Evolutionary conservation across 2,329 filamentous ascomycete genomes (phyloP), one percentile per base, ranked within the genome.

Genomic region (Elsinoe fawcettii): DNA sequence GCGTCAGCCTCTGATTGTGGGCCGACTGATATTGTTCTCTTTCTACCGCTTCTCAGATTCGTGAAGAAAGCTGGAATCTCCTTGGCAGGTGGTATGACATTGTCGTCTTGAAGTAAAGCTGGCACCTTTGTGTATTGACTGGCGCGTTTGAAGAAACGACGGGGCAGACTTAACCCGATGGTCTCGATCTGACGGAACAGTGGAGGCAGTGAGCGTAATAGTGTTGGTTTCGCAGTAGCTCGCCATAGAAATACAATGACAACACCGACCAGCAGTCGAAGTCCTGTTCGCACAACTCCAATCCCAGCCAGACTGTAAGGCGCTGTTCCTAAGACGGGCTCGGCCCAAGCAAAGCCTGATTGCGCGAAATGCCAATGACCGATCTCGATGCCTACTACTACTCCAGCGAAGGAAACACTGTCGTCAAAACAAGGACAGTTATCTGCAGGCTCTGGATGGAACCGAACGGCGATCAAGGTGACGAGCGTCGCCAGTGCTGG

Each of bases 341-440:
- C 66, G 59, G 77, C 67, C 71, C 76, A 77, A 0, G 78, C 75
- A 64, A 75, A 78, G 11, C 71, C 70, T 6, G 83, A 83, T 56
- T 78, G 79, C 1, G 81, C 80, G 65, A 88, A 89, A 65, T 90
- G 88, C 92, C 91, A 97, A 6, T 83, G 86, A 8, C 88, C 92
- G 59, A 88, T 73, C 66, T 95, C 87, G 47, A 89, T 76, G 0
- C 93, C 93, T 64, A 96, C 88, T 56, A 95, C 80, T 20, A 96
- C 91, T 1, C 89, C 92, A 18, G 90, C 86, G 71, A 97, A 97
- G 2, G 91, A 86, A 51, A 97, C 89, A 65, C 89, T 95, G 73
- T 97, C 92, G 69, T 97, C 92, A 68, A 95, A 97, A 71, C 92
- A 97, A 3, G 92, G 92, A 64, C 93, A 99, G 69, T 96, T 90